Base-by-base conservation (phyloP, 2,329 filamentous ascomycete species). In the Macrophomina tecta region DNA sequence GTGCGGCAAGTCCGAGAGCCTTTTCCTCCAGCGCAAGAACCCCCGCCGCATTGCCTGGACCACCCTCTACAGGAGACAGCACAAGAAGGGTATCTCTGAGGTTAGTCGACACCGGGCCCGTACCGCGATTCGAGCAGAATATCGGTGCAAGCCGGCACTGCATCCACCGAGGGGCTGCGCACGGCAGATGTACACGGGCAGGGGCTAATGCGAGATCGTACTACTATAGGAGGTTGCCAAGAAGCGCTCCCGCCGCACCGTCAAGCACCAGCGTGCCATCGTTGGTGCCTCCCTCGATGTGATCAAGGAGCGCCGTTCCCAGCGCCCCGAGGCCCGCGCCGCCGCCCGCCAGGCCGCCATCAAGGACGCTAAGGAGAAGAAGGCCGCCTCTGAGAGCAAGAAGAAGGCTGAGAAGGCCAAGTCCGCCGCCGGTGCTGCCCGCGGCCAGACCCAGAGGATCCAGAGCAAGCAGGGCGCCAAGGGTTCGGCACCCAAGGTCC, bases 81-180 rank as follows among this genome's bases (percentile, higher is more conserved):
- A 97, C 91, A 95, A 94, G 89, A 99, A 99, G 93, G 95, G 95
- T 91, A 96, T 98, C 86, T 97, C 94, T 89, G 95, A 99, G 94
- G 95, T 98, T 91, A 86, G 76, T 78, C 63, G 34, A 53, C 53
- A 60, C 55, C 53, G 64, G 55, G 32, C 32, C 36, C 8, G 46
- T 36, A 48, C 48, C 46, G 61, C 18, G 16, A 12, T 52, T 18
- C 30, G 23, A 6, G 30, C 38, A 2, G 14, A n/a, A n/a, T 12
- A 28, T 62, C 23, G 32, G 42, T 6, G 18, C 38, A n/a, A 16
- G 23, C 16, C 32, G 53, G 18, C 53, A 30, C 52, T 9, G 32
- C 16, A 49, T 49, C 30, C 30, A 18, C 16, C n/a, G 36, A 58
- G 34, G 51, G 63, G 42, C n/a, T 16, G 51, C 40, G 23, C 52